Conservation (phyloP, 2,329 filamentous ascomycete species). For the Pleurostoma richardsiae region DNA sequence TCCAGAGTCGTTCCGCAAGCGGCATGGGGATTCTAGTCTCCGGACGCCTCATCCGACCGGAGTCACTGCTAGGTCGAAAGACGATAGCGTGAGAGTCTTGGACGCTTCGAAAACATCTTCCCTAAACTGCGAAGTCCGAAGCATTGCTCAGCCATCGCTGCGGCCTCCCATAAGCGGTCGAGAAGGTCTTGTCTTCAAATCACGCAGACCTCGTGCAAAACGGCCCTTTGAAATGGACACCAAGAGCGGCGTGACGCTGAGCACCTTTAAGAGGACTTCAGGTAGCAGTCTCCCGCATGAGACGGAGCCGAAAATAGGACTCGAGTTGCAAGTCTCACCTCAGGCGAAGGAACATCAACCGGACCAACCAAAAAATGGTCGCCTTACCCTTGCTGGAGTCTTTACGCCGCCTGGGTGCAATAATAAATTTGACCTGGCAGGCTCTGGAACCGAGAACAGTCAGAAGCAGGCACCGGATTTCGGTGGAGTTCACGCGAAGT, state of each 20-base stretch:
- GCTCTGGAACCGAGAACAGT: not conserved
- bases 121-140: no score
- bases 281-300: not conserved
- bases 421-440: not conserved
- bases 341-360: not conserved
- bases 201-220: no score
- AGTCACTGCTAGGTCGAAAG: no score
- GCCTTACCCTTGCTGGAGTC: not conserved
- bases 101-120: no score
- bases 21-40: no score
- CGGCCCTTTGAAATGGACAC: no score
- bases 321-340: not conserved
- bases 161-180: no score
- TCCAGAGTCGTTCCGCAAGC: no score
- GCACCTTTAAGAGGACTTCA: constrained; percentile 4
- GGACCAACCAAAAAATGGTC: not conserved
- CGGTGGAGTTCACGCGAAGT: constrained; percentile 1
- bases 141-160: no score
- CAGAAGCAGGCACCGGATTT: constrained; percentile 1
- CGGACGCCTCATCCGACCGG: no score
- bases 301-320: not conserved
- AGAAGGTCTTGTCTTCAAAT: no score
- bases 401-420: not conserved
- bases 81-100: no score
- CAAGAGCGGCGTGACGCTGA: not conserved